Evolutionary conservation across 2,329 filamentous ascomycete genomes (phyloP).

Genomic region (Kalmusia sp.): DNA sequence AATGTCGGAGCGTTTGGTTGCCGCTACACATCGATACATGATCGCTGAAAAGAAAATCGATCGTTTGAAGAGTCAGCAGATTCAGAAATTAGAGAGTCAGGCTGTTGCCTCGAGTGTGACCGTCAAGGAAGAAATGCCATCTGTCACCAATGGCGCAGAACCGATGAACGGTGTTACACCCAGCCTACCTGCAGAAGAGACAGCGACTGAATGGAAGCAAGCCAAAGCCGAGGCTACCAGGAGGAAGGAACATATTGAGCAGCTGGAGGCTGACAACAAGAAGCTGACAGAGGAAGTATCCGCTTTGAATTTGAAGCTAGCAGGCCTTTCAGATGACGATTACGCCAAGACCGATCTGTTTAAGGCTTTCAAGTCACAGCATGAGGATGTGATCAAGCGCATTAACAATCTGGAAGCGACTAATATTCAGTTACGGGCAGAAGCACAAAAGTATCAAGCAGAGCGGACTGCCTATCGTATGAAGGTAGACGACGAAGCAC

Average conservation of each 20-base stretch:
- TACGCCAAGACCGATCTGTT: conserved; percentile 92
- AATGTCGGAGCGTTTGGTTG: conserved; percentile 84
- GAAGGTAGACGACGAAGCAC: conserved; percentile 81
- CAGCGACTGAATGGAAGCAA: conserved; percentile 80
- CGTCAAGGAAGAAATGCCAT: conserved; percentile 48
- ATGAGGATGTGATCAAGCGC: conserved; percentile 90
- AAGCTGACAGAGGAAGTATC: conserved; percentile 81
- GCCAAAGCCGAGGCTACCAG: conserved; percentile 77
- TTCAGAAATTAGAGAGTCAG: conserved; percentile 90
- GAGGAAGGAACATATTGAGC: conserved; percentile 87
- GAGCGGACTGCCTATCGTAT: conserved; percentile 84
- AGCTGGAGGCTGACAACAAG: conserved; percentile 78
- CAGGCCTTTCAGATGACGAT: conserved; percentile 86
- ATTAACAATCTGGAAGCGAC: conserved; percentile 91
- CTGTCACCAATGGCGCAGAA: conserved; percentile 58
- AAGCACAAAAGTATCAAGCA: conserved; percentile 82
- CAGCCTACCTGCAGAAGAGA: conserved; percentile 67
- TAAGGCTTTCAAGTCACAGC: conserved; percentile 87
- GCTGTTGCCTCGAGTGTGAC: conserved; percentile 54
- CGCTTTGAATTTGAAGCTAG: conserved; percentile 70
- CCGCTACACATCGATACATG: conserved; percentile 88
- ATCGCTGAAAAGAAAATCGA: conserved; percentile 96
- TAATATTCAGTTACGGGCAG: conserved; percentile 83
- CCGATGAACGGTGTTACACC: conserved; percentile 66
- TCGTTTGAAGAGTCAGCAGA: conserved; percentile 83